Conservation (phyloP, 1,139 yeast species). For the Protomyces macrosporus region DNA sequence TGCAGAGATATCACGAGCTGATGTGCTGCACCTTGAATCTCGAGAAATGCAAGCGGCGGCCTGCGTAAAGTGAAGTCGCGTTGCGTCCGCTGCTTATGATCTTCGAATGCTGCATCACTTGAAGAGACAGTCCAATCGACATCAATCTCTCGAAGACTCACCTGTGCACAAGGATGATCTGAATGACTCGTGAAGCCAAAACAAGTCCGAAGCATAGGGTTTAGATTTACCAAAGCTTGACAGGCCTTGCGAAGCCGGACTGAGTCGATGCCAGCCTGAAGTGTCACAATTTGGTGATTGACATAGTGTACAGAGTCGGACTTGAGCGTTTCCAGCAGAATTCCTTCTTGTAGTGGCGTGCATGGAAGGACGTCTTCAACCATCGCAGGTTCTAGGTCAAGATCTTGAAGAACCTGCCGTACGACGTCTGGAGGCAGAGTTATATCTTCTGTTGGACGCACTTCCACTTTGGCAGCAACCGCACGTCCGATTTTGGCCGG, state of each 20-base stretch:
- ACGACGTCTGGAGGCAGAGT: background rate
- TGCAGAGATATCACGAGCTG: conserved; percentile 29
- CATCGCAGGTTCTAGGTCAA: background rate
- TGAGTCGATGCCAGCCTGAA: conserved; percentile 22
- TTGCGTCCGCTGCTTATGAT: background rate
- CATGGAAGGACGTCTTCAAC: conserved; percentile 30
- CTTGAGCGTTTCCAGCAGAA: conserved; percentile 29
- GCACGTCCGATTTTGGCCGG: background rate
- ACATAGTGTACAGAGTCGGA: conserved; percentile 29
- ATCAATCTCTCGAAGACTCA: conserved; percentile 7
- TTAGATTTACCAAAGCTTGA: conserved; percentile 17
- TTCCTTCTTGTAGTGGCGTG: conserved; percentile 32
- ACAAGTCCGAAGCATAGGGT: conserved; percentile 32
- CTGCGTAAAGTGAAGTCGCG: background rate
- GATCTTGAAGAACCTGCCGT: background rate
- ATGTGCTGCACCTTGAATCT: background rate
- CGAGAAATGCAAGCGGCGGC: conserved; percentile 9
- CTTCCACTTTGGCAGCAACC: background rate
- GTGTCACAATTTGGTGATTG: conserved; percentile 28
- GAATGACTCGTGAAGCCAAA: conserved; percentile 27
- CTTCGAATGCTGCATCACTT: background rate
- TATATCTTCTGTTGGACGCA: background rate
- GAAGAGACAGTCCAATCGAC: conserved; percentile 4
- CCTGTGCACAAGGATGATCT: conserved; percentile 30
- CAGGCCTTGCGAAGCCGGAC: conserved; percentile 26